Base-by-base conservation (phyloP, 1,139 yeast species). In the Taphrina sp. region DNA sequence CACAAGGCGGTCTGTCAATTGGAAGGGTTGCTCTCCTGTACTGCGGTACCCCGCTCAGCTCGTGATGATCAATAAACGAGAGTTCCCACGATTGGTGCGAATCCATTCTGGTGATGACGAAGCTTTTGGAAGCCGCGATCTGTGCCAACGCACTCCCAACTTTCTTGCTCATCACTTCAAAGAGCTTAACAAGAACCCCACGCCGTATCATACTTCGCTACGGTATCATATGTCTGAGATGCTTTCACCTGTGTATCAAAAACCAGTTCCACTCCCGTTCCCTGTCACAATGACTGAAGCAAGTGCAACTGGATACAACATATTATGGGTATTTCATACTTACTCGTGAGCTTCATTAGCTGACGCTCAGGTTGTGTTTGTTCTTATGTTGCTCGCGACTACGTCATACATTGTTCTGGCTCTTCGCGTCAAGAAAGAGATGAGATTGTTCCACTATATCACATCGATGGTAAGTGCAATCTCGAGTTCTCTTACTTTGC, bases 371-470 rank as follows among this genome's bases (percentile, higher is more conserved):
- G 53, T 47, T 14, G 53, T 47, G 5, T 24, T 29, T n/a, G 53
- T 39, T 5, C 44, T 47, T 23, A 47, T 51, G 47, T 47, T 51
- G 7, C 41, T 51, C 33, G 43, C 55, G 16, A 38, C 55, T 12
- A 8, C 33, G 19, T 37, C 39, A 12, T 51, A 26, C n/a, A 26
- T 51, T 16, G 34, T 51, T 28, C 44, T 51, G 16, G 46, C 55
- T 19, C 12, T 26, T 12, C 44, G 55, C n/a, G 36, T 51, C 34
- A 41, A 51, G 55, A 51, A 51, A 43, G 55, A 39, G 34, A 29
- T 33, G 45, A 23, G 55, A 14, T 28, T 51, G n/a, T 51, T 51
- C 34, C 55, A 51, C 28, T 51, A 51, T 22, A 20, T 51, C 34
- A 51, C 55, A 5, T 28, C 55, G 10, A 39, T 41, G 55, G 49